These are phyloP conservation scores for Nemania sp. DNA, from an alignment of 2,329 filamentous ascomycete species.

Conservation along the genomic window DNA sequence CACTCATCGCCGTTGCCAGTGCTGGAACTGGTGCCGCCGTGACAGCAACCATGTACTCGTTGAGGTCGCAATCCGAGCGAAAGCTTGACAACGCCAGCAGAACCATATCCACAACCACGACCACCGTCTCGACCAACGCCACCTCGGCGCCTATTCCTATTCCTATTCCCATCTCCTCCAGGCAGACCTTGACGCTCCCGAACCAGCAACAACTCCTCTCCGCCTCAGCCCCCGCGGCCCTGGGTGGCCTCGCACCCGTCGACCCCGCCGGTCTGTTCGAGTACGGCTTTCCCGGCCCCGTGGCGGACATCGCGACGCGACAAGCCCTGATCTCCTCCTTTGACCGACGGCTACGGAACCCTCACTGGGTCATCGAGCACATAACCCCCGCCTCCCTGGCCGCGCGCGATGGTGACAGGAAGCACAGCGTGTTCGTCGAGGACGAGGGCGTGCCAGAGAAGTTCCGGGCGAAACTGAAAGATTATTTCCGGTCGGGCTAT, in stretches of 20 bases:
- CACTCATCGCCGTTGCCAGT: conserved; percentile 74
- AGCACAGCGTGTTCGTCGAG: conserved; percentile 81
- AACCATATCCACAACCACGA: conserved; percentile 43
- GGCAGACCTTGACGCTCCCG: conserved; percentile 55
- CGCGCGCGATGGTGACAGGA: conserved; percentile 76
- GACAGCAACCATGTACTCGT: conserved; percentile 69
- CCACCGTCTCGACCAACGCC: conserved; percentile 41
- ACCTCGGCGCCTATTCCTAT: conserved; percentile 46
- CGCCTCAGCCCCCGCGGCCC: conserved; percentile 40
- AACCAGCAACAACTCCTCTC: conserved; percentile 38
- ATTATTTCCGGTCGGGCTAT: conserved; percentile 94
- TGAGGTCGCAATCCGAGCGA: conserved; percentile 49
- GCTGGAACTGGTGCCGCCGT: conserved; percentile 77
- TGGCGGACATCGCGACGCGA: conserved; percentile 79
- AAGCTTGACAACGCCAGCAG: conserved; percentile 46
- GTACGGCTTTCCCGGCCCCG: conserved; percentile 90
- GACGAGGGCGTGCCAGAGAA: conserved; percentile 78
- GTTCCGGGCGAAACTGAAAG: conserved; percentile 87
- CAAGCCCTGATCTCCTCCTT: conserved; percentile 82
- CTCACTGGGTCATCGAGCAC: conserved; percentile 94
- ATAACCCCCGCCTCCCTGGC: conserved; percentile 87
- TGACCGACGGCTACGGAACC: conserved; percentile 89
- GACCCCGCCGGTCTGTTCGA: conserved; percentile 78
- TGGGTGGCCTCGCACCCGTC: conserved; percentile 53
- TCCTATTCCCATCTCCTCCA: conserved; percentile 57